Conservation (phyloP, 495 filamentous ascomycete species). For the Astrothelium macrocarpum region DNA sequence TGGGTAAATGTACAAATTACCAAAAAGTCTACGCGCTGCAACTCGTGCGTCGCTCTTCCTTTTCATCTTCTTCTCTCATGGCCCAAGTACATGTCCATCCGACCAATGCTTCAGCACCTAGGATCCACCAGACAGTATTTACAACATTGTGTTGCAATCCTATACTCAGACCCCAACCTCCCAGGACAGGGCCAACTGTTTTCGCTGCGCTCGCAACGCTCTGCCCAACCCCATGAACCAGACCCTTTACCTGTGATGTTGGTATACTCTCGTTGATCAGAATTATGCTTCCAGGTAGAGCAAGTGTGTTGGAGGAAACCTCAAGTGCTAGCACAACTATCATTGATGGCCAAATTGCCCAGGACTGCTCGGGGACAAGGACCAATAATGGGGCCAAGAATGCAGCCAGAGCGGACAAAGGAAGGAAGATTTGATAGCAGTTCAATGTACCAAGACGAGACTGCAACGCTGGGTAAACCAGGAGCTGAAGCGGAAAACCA, state of each 20-base stretch:
- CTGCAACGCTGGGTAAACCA: not conserved
- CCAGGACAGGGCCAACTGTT: not conserved
- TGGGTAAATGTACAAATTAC: too few relatives aligned
- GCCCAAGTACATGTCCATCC: not conserved
- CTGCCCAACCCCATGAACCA: not conserved
- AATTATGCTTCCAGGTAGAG: not conserved
- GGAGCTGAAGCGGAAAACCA: not conserved
- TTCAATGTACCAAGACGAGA: not conserved
- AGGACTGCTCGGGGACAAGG: not conserved
- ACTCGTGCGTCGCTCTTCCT: not conserved
- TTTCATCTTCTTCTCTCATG: not conserved
- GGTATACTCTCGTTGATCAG: not conserved
- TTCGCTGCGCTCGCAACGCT: constrained; percentile 4
- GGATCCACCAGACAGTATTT: not conserved
- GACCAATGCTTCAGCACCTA: not conserved
- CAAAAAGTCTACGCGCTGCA: not conserved
- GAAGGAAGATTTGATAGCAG: not conserved
- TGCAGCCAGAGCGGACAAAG: not conserved
- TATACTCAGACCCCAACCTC: not conserved
- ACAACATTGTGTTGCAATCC: not conserved
- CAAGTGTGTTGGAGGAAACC: not conserved
- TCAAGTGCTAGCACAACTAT: not conserved
- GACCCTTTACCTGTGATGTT: not conserved
- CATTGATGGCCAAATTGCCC: not conserved
- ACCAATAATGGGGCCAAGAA: not conserved